Percentiles rank a stretch among this genome's conserved stretches.
phyloP scores from a whole-genome alignment of 768 basidiomycete species.

The Boletus speciosus region DNA sequence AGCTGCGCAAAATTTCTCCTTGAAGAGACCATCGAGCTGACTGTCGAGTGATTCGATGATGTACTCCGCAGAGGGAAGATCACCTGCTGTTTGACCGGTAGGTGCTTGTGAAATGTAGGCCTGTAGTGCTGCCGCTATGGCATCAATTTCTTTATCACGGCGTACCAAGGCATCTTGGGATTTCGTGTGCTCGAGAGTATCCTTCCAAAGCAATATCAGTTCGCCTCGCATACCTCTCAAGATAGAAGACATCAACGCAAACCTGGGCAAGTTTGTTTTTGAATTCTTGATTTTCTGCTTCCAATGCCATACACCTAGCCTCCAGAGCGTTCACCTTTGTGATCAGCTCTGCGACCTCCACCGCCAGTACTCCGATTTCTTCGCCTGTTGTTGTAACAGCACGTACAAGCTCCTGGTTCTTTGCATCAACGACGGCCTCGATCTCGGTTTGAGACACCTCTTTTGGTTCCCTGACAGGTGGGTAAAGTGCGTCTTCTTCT shows the following conservation, averaged over 20 bases:
- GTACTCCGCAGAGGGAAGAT: conserved; percentile 30
- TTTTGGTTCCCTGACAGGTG: conserved; percentile 12
- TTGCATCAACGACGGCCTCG: conserved; percentile 26
- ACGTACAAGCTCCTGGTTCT: conserved; percentile 15
- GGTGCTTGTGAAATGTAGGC: conserved; percentile 32
- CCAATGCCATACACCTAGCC: conserved; percentile 16
- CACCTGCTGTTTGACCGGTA: conserved; percentile 1
- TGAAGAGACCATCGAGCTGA: conserved; percentile 24
- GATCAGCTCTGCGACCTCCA: conserved; percentile 33
- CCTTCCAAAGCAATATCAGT: conserved; percentile 11
- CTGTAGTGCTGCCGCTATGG: conserved; percentile 28
- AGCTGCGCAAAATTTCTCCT: conserved; percentile 20
- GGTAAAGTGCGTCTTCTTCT: conserved; percentile 24
- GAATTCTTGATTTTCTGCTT: conserved; percentile 28
- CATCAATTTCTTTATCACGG: conserved; percentile 28
- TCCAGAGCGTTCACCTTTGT: conserved; percentile 27
- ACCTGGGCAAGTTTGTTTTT: conserved; percentile 27
- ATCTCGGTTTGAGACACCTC: conserved; percentile 21
- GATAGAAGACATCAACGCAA: conserved; percentile 5
- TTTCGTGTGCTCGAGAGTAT: conserved; percentile 6
- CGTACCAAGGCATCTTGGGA: conserved; percentile 14
- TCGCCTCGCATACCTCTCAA: not conserved
- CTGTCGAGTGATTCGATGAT: conserved; percentile 26
- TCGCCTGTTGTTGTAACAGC: conserved; percentile 17
- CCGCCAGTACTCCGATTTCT: conserved; percentile 32